Evolutionary conservation across 2,329 filamentous ascomycete species (phyloP), one percentile per base, ranked within the genome.

Genomic region (Ramichloridium luteum): DNA sequence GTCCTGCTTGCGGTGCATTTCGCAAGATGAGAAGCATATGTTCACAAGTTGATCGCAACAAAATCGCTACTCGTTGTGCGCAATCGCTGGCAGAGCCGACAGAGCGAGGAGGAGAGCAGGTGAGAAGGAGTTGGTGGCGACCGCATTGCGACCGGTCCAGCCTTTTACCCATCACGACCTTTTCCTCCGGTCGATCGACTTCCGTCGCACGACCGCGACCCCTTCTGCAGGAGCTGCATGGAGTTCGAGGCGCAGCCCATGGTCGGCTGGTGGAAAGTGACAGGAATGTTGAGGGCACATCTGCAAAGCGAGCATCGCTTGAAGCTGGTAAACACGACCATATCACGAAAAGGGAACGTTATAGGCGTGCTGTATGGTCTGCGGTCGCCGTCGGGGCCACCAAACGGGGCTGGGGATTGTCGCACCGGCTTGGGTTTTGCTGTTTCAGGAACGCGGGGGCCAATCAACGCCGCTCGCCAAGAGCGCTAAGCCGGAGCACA

Each of bases 371-470:
- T 50, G 43, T 47, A 35, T 52, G 49, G 49, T 30, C 28, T 39
- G 31, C 25, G 32, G 38, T 27, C 36, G 41, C n/a, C n/a, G n/a
- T n/a, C n/a, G n/a, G n/a, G n/a, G n/a, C n/a, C n/a, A n/a, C n/a
- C 36, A 31, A 29, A 34, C 31, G 46, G 36, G 69, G 70, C 14
- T 44, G 40, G 41, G 20, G 8, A n/a, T 8, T 8, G 20, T 23
- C 20, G 20, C 20, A 23, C 20, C 20, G n/a, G 20, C 20, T 8
- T 8, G n/a, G 8, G 20, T n/a, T 8, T 8, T 23, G 20, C 8
- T 23, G 20, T 23, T 23, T 23, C 20, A n/a, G 20, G n/a, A 23
- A 23, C 8, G 20, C 20, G n/a, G 20, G 8, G 20, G 20, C 20
- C 20, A 23, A 23, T 23, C 20, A 23, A n/a, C 8, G n/a, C n/a